phyloP scores from a whole-genome alignment of 306 rosid species.

The Cyamopsis tetragonoloba region DNA sequence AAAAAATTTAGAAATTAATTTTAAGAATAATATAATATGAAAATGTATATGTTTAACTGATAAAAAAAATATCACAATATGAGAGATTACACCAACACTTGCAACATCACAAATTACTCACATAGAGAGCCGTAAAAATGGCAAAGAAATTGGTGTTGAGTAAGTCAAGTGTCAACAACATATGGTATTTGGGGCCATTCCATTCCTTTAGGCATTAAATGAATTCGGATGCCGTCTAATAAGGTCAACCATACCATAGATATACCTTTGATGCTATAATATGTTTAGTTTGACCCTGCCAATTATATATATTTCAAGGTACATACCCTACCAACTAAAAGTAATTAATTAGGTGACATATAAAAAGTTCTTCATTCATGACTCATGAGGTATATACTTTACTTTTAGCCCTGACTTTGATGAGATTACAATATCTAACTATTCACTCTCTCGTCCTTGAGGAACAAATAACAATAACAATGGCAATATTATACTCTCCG shows the following conservation, averaged over 20 bases:
- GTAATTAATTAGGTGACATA: too few species aligned
- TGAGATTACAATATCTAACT: constrained; percentile 17
- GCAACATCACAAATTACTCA: too few species aligned
- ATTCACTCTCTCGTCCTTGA: constrained; percentile 43
- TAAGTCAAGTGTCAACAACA: constrained; percentile 7
- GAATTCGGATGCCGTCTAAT: background rate
- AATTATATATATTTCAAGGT: background rate
- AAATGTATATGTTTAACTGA: too few species aligned
- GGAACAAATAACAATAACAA: too few species aligned
- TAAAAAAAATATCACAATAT: too few species aligned
- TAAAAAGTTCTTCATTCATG: background rate
- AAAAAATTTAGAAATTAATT: too few species aligned
- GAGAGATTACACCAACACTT: too few species aligned
- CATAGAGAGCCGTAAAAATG: too few species aligned
- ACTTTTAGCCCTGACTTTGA: background rate
- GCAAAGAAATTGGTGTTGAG: too few species aligned
- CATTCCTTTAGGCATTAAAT: background rate
- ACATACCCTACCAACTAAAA: background rate
- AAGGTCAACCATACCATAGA: constrained; percentile 30
- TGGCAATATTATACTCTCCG: background rate
- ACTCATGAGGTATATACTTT: too few species aligned
- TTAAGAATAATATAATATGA: too few species aligned
- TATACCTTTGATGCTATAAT: too few species aligned
- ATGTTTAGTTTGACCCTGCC: background rate
- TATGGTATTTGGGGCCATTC: background rate